Percentiles rank a stretch among this genome's conserved stretches.
These are phyloP conservation scores for Coemansia aciculifera DNA, from an alignment of 192 early-diverging fungal species.

Conservation along the genomic window DNA sequence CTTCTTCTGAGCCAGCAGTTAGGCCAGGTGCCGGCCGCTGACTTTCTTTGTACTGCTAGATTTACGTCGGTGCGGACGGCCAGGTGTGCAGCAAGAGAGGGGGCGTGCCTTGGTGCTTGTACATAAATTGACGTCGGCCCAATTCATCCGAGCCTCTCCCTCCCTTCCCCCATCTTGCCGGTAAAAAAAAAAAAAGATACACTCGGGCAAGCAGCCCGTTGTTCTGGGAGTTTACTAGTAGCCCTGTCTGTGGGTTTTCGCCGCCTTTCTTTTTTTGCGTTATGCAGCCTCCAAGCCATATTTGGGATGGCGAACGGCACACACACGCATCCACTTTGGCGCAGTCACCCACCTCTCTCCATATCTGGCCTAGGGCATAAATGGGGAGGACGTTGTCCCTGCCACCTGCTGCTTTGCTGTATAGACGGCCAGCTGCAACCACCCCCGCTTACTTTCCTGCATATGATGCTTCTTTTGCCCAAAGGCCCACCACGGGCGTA, in stretches of 20 bases:
- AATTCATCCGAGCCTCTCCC: slow-evolving; percentile 7
- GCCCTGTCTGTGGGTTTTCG: not conserved
- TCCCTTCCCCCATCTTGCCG: not conserved
- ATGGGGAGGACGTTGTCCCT: slow-evolving; percentile 5
- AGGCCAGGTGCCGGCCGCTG: not conserved
- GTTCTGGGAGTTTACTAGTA: not conserved
- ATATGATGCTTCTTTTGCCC: slow-evolving; percentile 5
- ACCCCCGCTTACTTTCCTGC: slow-evolving; percentile 7
- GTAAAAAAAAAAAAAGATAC: not conserved
- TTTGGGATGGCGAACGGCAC: slow-evolving; percentile 21
- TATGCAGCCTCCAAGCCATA: slow-evolving; percentile 44
- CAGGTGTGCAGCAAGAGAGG: not conserved
- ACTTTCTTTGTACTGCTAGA: slow-evolving; percentile 5
- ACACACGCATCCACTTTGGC: slow-evolving; percentile 21
- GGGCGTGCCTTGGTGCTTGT: slow-evolving; percentile 6
- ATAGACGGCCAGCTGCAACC: slow-evolving; percentile 8
- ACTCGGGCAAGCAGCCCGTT: not conserved
- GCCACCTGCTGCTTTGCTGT: slow-evolving; percentile 3
- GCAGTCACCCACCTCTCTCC: slow-evolving; percentile 16
- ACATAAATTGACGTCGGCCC: slow-evolving; percentile 9
- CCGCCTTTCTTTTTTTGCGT: not conserved
- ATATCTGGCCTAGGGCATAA: slow-evolving; percentile 8
- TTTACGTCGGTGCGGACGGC: not conserved
- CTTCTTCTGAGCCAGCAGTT: slow-evolving; percentile 1
- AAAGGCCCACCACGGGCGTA: not conserved